These are phyloP conservation scores for Ogataea nitratoaversa DNA, from an alignment of 805 yeast genomes.

Conservation along the genomic window DNA sequence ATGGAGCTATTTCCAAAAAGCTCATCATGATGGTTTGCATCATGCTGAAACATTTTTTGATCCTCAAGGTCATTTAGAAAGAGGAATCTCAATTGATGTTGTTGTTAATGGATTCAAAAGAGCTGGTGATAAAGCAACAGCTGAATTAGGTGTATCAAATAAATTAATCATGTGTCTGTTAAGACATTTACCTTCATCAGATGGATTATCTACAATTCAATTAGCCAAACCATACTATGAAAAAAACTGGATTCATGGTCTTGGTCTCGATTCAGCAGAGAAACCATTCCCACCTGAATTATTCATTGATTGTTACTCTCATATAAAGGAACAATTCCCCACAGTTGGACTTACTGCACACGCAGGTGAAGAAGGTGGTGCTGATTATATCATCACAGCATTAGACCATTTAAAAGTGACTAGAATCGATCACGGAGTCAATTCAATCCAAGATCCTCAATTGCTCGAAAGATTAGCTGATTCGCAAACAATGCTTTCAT, in stretches of 20 bases:
- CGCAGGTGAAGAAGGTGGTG: constrained; percentile 87
- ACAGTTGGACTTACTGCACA: constrained; percentile 71
- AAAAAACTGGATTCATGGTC: constrained; percentile 61
- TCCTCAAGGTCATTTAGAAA: constrained; percentile 77
- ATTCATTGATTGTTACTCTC: constrained; percentile 58
- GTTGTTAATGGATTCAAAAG: constrained; percentile 64
- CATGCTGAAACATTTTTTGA: constrained; percentile 81
- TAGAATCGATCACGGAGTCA: constrained; percentile 80
- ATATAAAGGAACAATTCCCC: constrained; percentile 45
- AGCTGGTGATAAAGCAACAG: constrained; percentile 61
- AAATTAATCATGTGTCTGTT: constrained; percentile 78
- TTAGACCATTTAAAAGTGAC: constrained; percentile 56
- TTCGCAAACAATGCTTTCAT: constrained; percentile 53
- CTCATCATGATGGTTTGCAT: constrained; percentile 51
- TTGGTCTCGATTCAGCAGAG: constrained; percentile 82
- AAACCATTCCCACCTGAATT: constrained; percentile 71
- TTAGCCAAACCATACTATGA: constrained; percentile 48
- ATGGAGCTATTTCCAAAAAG: constrained; percentile 64
- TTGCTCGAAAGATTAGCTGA: constrained; percentile 55
- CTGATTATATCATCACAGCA: constrained; percentile 57
- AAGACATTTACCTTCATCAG: constrained; percentile 64
- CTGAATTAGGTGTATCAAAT: constrained; percentile 57
- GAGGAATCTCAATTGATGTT: constrained; percentile 55
- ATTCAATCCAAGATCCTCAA: constrained; percentile 50
- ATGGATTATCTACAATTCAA: constrained; percentile 55